Evolutionary conservation across 2,329 filamentous ascomycete species (phyloP).

Genomic region (Xylariales sp.): DNA sequence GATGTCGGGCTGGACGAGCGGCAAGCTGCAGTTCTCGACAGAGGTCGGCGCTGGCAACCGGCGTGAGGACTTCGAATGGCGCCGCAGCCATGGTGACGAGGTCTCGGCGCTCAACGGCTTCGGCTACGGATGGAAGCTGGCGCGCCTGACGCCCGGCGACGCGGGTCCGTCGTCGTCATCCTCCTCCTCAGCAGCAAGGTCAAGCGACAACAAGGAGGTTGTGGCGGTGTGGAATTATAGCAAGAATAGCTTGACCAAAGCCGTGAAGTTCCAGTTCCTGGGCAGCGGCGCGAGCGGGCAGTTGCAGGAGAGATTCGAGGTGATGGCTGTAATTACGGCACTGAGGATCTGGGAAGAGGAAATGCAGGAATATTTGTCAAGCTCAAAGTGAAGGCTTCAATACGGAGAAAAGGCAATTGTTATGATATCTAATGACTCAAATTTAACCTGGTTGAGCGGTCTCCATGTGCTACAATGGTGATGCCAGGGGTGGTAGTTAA

Average conservation of each 20-base stretch:
- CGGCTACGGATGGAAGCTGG: constrained; percentile 19
- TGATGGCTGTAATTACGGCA: constrained; percentile 14
- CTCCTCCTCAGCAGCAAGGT: not conserved
- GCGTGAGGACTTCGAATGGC: constrained; percentile 21
- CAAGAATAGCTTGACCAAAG: constrained; percentile 14
- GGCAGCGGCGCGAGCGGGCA: constrained; percentile 15
- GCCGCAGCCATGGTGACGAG: constrained; percentile 15
- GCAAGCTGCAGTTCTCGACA: constrained; percentile 10
- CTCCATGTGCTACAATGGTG: too few relatives aligned
- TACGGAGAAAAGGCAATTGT: too few relatives aligned
- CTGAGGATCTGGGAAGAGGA: constrained; percentile 12
- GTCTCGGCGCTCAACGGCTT: constrained; percentile 10
- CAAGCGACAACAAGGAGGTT: constrained; percentile 18
- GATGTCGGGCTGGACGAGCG: constrained; percentile 2
- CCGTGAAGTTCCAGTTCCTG: constrained; percentile 16
- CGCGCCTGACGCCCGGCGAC: constrained; percentile 10
- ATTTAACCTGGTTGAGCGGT: too few relatives aligned
- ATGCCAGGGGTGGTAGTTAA: too few relatives aligned
- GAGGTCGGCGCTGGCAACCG: constrained; percentile 11
- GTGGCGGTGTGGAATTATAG: constrained; percentile 16
- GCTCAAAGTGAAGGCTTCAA: too few relatives aligned
- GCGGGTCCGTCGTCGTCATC: not conserved
- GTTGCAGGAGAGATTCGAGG: constrained; percentile 15
- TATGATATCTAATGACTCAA: too few relatives aligned
- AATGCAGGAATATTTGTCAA: too few relatives aligned